A percentile compares a stretch with the other conserved stretches of the same genome.
These are phyloP conservation scores for Eimeria sp. DNA, from an alignment of 169 alveolate species.

Conservation along the genomic window DNA sequence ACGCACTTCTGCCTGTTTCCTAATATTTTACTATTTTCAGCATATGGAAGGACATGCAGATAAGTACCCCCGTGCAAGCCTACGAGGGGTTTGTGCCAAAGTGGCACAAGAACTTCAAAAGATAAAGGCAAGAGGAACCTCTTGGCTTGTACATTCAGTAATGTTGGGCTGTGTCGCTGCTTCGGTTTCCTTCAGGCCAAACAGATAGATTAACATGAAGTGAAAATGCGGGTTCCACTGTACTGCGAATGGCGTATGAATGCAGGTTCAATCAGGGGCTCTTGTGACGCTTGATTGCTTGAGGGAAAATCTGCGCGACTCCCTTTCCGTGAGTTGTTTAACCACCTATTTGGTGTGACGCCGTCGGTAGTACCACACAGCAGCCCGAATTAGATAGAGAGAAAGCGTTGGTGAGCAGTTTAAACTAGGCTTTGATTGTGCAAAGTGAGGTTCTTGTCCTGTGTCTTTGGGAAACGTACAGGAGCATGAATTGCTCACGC, in stretches of 20 bases:
- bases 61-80: conserved; percentile 63
- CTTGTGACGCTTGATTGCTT: conserved; percentile 30
- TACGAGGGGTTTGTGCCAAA: conserved; percentile 58
- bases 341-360: not conserved
- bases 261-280: conserved; percentile 49
- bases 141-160: not conserved
- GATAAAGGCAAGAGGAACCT: conserved; percentile 7
- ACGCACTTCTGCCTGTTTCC: not conserved
- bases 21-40: not conserved
- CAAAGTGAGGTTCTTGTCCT: not conserved
- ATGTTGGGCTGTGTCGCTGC: not conserved
- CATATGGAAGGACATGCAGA: conserved; percentile 66
- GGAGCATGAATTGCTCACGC: conserved; percentile 71
- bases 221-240: no score
- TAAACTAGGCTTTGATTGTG: not conserved
- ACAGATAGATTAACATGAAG: not conserved
- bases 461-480: not conserved
- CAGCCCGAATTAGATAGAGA: not conserved
- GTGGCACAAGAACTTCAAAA: conserved; percentile 34
- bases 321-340: conserved; percentile 10
- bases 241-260: not conserved
- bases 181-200: not conserved
- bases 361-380: not conserved
- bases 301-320: conserved; percentile 1
- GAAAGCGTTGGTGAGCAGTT: not conserved